phyloP scores from a whole-genome alignment of 78 protist species.

The Dictyostelium purpureum region DNA sequence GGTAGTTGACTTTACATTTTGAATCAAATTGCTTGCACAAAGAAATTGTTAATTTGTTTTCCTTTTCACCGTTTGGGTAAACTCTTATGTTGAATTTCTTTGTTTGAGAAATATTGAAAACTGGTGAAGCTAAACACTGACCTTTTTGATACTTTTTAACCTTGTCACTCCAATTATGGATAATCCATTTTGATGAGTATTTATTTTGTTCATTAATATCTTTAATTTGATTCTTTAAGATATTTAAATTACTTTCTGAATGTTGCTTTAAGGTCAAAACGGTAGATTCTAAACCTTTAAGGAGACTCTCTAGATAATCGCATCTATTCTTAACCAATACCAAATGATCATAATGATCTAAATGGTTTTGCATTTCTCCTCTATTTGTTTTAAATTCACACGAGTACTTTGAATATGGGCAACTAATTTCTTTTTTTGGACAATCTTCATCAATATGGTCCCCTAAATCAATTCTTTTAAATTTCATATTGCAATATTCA shows the following conservation, averaged over 20 bases:
- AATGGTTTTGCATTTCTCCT: too few species aligned
- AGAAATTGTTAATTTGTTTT: not conserved
- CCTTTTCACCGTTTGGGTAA: not conserved
- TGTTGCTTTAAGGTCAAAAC: too few species aligned
- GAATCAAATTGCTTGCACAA: not conserved
- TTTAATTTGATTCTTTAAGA: too few species aligned
- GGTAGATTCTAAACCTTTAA: too few species aligned
- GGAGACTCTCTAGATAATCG: too few species aligned
- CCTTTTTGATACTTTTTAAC: not conserved
- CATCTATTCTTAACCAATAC: too few species aligned
- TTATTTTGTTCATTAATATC: too few species aligned
- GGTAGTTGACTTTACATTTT: not conserved
- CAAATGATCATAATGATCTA: too few species aligned
- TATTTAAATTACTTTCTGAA: too few species aligned
- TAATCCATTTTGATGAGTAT: constrained; percentile 7
- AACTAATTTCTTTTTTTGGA: not conserved
- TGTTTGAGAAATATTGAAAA: not conserved
- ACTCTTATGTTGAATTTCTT: not conserved
- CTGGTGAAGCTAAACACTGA: not conserved
- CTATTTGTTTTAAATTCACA: too few species aligned
- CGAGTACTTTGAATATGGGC: too few species aligned
- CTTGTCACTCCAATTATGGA: not conserved
- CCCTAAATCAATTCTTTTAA: not conserved
- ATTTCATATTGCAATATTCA: not conserved
- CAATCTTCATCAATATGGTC: not conserved